A percentile compares a stretch with the other conserved stretches of the same genome.
Evolutionary conservation across 2,329 filamentous ascomycete genomes (phyloP).

Genomic region (Aspergillus arachidicola): DNA sequence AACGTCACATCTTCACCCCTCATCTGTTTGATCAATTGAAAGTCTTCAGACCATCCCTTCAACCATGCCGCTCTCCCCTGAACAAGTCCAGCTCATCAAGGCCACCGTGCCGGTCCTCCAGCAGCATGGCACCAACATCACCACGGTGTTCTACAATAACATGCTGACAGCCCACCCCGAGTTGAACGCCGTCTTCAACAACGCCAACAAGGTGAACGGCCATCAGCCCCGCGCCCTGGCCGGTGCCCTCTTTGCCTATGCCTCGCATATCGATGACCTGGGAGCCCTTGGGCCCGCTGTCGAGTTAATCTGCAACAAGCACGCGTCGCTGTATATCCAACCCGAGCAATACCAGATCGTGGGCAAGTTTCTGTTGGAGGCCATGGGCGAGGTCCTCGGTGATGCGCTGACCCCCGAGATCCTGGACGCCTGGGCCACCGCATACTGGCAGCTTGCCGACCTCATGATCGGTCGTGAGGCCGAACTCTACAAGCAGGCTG

Average conservation of each 20-base stretch:
- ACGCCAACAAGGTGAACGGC: constrained; percentile 67
- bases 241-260: constrained; percentile 69
- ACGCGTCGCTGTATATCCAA: constrained; percentile 68
- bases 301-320: constrained; percentile 76
- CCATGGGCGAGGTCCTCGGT: constrained; percentile 69
- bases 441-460: constrained; percentile 73
- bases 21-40: background rate
- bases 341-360: constrained; percentile 73
- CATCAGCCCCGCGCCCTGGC: constrained; percentile 72
- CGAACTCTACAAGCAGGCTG: constrained; percentile 62
- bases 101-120: constrained; percentile 70
- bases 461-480: constrained; percentile 70
- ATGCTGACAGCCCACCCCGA: constrained; percentile 67
- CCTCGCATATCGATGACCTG: constrained; percentile 70
- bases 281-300: constrained; percentile 58
- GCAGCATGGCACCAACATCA: constrained; percentile 69
- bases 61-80: background rate
- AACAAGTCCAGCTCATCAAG: constrained; percentile 13
- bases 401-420: constrained; percentile 67
- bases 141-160: constrained; percentile 71
- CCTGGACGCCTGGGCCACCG: constrained; percentile 68
- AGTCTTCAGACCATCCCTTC: background rate
- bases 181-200: constrained; percentile 72
- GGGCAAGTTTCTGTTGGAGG: constrained; percentile 67
- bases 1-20: background rate